phyloP scores from a whole-genome alignment of 2,329 filamentous ascomycete species.

The Aspergillus fumigatiaffinis region DNA sequence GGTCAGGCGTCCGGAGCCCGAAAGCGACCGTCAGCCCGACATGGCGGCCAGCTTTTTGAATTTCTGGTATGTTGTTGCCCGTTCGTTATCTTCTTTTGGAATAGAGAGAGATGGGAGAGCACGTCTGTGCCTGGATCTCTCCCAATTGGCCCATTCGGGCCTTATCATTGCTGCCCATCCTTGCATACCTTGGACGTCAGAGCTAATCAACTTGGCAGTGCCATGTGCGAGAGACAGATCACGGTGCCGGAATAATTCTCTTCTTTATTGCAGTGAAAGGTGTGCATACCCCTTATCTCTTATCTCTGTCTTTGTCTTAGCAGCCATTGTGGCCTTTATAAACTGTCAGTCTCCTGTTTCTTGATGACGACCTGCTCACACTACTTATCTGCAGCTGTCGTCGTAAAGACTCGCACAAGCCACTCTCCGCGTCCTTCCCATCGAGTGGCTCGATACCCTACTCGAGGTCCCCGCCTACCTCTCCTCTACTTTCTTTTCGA shows the following conservation, averaged over 20 bases:
- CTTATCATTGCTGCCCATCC: slow-evolving; percentile 8
- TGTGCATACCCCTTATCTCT: slow-evolving; percentile 34
- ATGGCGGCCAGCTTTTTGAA: slow-evolving; percentile 45
- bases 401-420: slow-evolving; percentile 45
- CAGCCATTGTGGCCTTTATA: slow-evolving; percentile 1
- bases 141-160: slow-evolving; percentile 11
- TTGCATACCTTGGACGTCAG: slow-evolving; percentile 18
- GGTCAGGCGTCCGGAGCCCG: slow-evolving; percentile 15
- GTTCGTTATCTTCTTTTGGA: slow-evolving; percentile 1
- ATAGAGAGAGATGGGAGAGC: background rate
- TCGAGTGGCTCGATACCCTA: slow-evolving; percentile 26
- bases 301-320: slow-evolving; percentile 7
- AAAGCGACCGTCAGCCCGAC: slow-evolving; percentile 29
- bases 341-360: slow-evolving; percentile 1
- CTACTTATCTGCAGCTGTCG: slow-evolving; percentile 35
- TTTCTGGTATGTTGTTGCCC: slow-evolving; percentile 38
- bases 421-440: slow-evolving; percentile 38
- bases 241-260: slow-evolving; percentile 56
- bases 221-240: slow-evolving; percentile 64
- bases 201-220: slow-evolving; percentile 42
- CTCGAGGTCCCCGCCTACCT: slow-evolving; percentile 28
- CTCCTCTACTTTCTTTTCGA: slow-evolving; percentile 34
- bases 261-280: slow-evolving; percentile 64
- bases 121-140: slow-evolving; percentile 12
- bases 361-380: slow-evolving; percentile 5